Base-by-base conservation (phyloP, 176 grass and related monocot genomes). In the Themeda triandra region DNA sequence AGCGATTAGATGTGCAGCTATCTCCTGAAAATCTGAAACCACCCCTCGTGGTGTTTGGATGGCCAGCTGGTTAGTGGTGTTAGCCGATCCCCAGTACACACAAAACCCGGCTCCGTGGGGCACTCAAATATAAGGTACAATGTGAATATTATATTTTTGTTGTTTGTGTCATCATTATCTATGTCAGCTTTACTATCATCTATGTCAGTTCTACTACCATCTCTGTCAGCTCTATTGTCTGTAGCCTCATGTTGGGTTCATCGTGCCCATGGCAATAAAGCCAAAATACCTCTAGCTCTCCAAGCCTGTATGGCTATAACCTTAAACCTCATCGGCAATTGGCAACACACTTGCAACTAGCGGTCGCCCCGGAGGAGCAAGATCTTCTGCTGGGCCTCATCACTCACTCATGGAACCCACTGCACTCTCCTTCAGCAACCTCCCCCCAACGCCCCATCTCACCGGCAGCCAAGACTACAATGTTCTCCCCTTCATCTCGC, bases 401-500 rank as follows among this genome's bases (percentile, higher is more conserved):
- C n/a, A n/a, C n/a, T 44, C 39, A 21, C 40, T 72, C 40, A 72
- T 45, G 69, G 69, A 72, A 27, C 41, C n/a, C 70, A 29, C 15
- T 13, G 6, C 10, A 25, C 51, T 79, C 15, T 80, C 85, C 77
- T 79, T 88, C 82, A 82, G 78, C 70, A 72, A 77, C 63, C 79
- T 91, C 3, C 64, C 70, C 19, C 84, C 87, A 19, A 68, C 68
- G 67, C 77, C 69, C 21, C 13, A 73, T 13, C 41, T 29, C 41
- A 4, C 13, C 19, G 69, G 40, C 69, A 48, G 70, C 1, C 56
- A 82, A 28, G 89, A 80, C 24, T 80, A 88, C 1, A 89, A 89
- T 13, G 77, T 83, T 27, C 89, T 96, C 84, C 85, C 84, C 58
- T 92, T 84, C 91, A 97, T 97, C 19, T 71, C 88, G 18, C 87